These are phyloP conservation scores for Xylaria telfairii DNA, from an alignment of 495 filamentous ascomycete species.

Conservation along the genomic window DNA sequence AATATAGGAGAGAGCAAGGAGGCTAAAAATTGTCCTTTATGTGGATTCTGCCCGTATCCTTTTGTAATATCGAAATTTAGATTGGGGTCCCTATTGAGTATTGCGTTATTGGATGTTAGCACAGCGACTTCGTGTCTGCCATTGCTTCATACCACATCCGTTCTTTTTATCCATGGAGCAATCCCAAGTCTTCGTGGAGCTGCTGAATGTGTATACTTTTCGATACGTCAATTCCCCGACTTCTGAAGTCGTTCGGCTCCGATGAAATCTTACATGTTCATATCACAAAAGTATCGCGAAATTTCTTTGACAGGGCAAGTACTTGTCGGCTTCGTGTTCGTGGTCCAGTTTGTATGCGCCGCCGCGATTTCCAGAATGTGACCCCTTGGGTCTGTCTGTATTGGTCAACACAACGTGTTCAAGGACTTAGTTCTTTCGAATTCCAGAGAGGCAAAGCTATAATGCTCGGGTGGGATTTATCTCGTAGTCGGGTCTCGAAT, in stretches of 20 bases:
- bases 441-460: too few species aligned
- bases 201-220: neutral
- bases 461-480: too few species aligned
- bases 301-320: neutral
- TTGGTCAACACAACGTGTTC: too few species aligned
- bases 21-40: neutral
- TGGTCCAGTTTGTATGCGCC: neutral
- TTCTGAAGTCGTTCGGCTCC: neutral
- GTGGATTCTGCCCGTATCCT: too few species aligned
- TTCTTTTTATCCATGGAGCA: neutral
- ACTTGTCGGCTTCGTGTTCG: neutral
- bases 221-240: neutral
- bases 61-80: neutral
- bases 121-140: neutral
- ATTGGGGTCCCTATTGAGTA: neutral
- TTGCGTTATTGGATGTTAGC: neutral
- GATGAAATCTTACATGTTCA: neutral
- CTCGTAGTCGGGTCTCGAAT: too few species aligned
- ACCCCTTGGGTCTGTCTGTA: too few species aligned
- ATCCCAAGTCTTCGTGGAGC: neutral
- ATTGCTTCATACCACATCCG: neutral
- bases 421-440: too few species aligned
- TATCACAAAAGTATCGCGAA: neutral
- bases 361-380: neutral
- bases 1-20: neutral